Base-by-base conservation (phyloP, 371 early-diverging fungal species). In the Mortierella polycephala region DNA sequence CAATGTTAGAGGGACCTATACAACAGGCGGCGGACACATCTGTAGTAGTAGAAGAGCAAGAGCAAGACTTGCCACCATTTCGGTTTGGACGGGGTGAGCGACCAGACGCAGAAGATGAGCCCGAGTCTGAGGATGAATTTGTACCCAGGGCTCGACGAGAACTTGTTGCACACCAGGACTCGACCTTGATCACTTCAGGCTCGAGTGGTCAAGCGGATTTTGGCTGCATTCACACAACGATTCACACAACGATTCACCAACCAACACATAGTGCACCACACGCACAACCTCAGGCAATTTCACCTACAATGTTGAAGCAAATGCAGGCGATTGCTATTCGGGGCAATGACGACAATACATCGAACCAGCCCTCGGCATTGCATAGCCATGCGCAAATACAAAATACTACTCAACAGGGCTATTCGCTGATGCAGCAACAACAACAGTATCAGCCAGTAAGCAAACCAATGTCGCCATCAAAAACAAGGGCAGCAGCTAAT, bases 61-160 rank as follows among this genome's bases (percentile, higher is more conserved):
- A 69, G 40, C 70, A 60, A 42, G 74, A 66, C 21, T 57, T 62
- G 5, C 77, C 77, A 13, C 74, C 74, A 16, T 67, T 73, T 21
- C 80, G 80, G 14, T 79, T 79, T 51, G 73, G 80, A 16, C 64
- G 69, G 13, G 80, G 80, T 7, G 74, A 79, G 41, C 65, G 80
- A 21, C 80, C 80, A 2, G 80, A 79, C 60, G 69, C 80, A 30
- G 76, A 75, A 7, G 75, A 77, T 18, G 77, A 77, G 7, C 77
- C 77, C 3, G 80, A 79, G 39, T 79, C 80, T 7, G 80, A 79
- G 42, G 80, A 79, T 13, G 80, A 79, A 41, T 64, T 64, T 50
- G 58, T 72, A 7, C 64, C 69, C 10, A 58, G 62, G 10, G 44
- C 59, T 6, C 57, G 62, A n/a, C 66, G 46, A 20, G 66, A 69